Percentiles rank a stretch among this genome's conserved stretches.
phyloP scores from a whole-genome alignment of 2,329 filamentous ascomycete genomes.

The Scorias spongiosa region DNA sequence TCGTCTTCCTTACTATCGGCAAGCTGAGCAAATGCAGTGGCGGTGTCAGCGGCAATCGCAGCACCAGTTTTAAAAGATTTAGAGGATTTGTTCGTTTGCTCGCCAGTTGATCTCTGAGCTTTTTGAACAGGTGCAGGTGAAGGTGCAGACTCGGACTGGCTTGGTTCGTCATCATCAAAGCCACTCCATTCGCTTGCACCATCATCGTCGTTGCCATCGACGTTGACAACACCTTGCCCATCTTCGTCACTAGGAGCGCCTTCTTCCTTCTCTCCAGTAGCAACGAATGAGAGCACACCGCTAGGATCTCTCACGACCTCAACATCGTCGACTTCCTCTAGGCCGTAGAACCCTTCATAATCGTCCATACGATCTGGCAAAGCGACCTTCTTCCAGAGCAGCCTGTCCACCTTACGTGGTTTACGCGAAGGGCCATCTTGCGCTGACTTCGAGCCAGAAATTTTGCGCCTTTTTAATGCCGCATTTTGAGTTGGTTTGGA shows the following conservation, averaged over 20 bases:
- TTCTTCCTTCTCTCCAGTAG: constrained; percentile 35
- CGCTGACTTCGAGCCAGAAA: constrained; percentile 16
- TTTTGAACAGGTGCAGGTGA: constrained; percentile 9
- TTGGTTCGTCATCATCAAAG: constrained; percentile 31
- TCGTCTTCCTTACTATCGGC: constrained; percentile 34
- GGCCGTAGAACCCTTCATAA: constrained; percentile 81
- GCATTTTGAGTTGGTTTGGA: constrained; percentile 3
- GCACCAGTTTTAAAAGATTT: constrained; percentile 2
- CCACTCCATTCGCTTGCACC: constrained; percentile 45
- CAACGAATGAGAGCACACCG: constrained; percentile 2
- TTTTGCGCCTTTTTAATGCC: constrained; percentile 6
- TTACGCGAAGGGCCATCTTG: background rate
- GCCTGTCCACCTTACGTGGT: constrained; percentile 29
- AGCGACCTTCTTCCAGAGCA: constrained; percentile 48
- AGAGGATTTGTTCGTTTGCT: constrained; percentile 9
- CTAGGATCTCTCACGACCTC: constrained; percentile 50
- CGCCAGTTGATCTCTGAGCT: constrained; percentile 11
- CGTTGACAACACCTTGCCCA: constrained; percentile 21
- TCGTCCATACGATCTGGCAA: constrained; percentile 68
- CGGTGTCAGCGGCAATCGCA: constrained; percentile 3
- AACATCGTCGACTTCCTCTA: constrained; percentile 86
- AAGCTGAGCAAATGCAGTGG: constrained; percentile 37
- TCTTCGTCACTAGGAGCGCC: constrained; percentile 13
- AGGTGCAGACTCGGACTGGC: constrained; percentile 10
- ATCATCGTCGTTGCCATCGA: background rate